Evolutionary conservation across 1,284 basidiomycete genomes (phyloP).

Genomic region (Cutaneotrichosporon daszewskae): DNA sequence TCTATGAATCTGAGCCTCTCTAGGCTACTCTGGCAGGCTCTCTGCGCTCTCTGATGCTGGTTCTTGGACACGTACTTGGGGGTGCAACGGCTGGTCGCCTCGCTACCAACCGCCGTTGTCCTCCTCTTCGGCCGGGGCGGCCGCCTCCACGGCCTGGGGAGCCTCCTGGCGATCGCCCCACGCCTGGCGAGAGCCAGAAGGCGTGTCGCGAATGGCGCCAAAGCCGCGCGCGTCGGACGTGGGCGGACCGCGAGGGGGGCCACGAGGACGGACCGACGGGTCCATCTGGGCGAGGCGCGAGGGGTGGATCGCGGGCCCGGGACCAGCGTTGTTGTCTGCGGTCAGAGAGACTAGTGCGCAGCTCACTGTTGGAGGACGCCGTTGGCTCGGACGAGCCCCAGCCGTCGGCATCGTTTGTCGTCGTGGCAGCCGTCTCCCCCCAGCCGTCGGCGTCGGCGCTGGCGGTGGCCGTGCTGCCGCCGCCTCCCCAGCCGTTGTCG

Average conservation of each 20-base stretch:
- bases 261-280: not conserved
- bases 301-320: not conserved
- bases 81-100: too few relatives aligned
- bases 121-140: not conserved
- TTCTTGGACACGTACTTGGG: too few relatives aligned
- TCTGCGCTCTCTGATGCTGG: not conserved
- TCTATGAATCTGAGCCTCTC: not conserved
- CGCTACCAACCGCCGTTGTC: not conserved
- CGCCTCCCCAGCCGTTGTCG: not conserved
- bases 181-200: too few relatives aligned
- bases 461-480: not conserved
- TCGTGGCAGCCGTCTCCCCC: not conserved
- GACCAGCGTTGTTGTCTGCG: not conserved
- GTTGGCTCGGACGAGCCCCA: not conserved
- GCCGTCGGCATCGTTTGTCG: not conserved
- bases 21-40: not conserved
- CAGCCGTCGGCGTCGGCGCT: not conserved
- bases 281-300: not conserved
- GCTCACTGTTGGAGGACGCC: too few relatives aligned
- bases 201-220: too few relatives aligned
- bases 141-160: too few relatives aligned
- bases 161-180: too few relatives aligned
- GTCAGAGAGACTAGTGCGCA: too few relatives aligned
- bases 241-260: too few relatives aligned
- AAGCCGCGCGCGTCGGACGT: too few relatives aligned